A percentile compares a stretch with the other conserved stretches of the same genome.
phyloP scores from a whole-genome alignment of 1,284 basidiomycete genomes.

The Sporisorium exsertum region DNA sequence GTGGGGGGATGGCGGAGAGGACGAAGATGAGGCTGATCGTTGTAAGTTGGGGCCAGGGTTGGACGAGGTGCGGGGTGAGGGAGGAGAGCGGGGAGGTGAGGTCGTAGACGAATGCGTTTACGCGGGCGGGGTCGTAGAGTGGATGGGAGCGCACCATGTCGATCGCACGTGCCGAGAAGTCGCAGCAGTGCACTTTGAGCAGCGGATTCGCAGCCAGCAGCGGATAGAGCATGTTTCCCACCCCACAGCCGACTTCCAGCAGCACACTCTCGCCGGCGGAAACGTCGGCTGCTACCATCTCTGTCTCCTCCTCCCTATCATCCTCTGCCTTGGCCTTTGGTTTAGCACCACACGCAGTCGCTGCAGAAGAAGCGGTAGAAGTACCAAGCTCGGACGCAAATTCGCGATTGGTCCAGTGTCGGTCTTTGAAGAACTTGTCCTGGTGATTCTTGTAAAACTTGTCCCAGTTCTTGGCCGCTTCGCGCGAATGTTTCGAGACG shows the following conservation, averaged over 20 bases:
- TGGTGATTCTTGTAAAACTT: constrained; percentile 68
- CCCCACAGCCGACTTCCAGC: constrained; percentile 68
- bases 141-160: constrained; percentile 65
- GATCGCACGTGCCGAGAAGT: constrained; percentile 65
- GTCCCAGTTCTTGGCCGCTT: constrained; percentile 68
- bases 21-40: constrained; percentile 69
- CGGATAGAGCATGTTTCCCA: constrained; percentile 68
- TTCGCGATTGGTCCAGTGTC: constrained; percentile 69
- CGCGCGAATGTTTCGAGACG: constrained; percentile 58
- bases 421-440: constrained; percentile 69
- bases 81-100: constrained; percentile 37
- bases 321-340: constrained; percentile 14
- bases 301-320: constrained; percentile 35
- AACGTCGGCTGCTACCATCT: constrained; percentile 4
- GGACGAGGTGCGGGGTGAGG: background rate
- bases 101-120: constrained; percentile 69
- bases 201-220: constrained; percentile 49
- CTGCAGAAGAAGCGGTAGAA: constrained; percentile 2
- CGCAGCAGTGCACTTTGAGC: constrained; percentile 66
- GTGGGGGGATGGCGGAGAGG: constrained; percentile 69
- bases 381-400: constrained; percentile 41
- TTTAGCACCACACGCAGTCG: background rate
- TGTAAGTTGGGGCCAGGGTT: constrained; percentile 41
- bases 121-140: constrained; percentile 39
- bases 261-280: constrained; percentile 42